Evolutionary conservation across 139 green algal species (phyloP), one percentile per base, ranked within the genome.

Genomic region (Closterium sp.): DNA sequence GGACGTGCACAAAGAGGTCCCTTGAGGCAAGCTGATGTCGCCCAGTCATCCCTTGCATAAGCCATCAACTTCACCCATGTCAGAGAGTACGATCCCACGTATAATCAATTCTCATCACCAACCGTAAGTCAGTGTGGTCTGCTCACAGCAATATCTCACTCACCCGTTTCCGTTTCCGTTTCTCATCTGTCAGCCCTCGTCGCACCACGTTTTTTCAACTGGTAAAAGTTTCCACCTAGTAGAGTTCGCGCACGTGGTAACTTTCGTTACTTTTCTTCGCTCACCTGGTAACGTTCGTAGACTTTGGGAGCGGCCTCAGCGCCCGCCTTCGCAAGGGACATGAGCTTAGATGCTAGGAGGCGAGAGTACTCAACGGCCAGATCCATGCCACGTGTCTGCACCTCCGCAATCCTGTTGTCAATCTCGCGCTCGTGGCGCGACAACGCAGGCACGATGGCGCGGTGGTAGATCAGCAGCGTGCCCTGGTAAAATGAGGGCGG

Each of bases 401-500:
- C 32, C 66, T 91, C 88, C 33, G 28, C 32, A 28, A 91, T 66
- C 33, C 69, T 66, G 31, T 25, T 19, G 88, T 91, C 88, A 33
- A 91, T 91, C 66, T 86, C 69, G 16, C 19, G 31, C 88, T 91
- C 66, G 88, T 91, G 88, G 38, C 81, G 23, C 21, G 32, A 25
- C 25, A 91, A 31, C n/a, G 33, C 36, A 28, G 88, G 88, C 66
- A 38, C 31, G 28, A 91, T 25, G 31, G 86, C 85, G 10, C 25
- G 32, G 21, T 84, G 32, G 88, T 91, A 91, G 31, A 91, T 31
- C n/a, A 85, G 81, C 32, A 38, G n/a, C 55, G 88, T 33, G 31
- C 88, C 88, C 88, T 91, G 88, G 1, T 4, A 23, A 16, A n/a
- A n/a, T n/a, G 32, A 87, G 84, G 84, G 19, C 9, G 84, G 16